These are phyloP conservation scores for Globisporangium viniferum DNA, from an alignment of 352 stramenopile genomes.

Conservation along the genomic window DNA sequence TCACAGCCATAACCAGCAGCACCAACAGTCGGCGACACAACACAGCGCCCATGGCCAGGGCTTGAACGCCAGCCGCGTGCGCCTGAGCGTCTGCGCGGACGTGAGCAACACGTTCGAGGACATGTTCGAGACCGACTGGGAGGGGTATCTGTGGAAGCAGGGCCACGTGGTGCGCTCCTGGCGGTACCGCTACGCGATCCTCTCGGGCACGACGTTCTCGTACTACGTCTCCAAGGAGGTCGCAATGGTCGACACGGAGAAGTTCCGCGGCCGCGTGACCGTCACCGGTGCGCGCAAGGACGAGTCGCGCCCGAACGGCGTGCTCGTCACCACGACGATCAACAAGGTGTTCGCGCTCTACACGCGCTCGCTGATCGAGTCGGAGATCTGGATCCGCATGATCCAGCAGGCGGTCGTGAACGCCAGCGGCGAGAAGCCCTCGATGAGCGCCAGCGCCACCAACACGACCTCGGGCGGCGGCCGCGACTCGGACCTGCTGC, in stretches of 20 bases:
- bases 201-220: slow-evolving; percentile 74
- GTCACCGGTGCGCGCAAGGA: slow-evolving; percentile 72
- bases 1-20: slow-evolving; percentile 4
- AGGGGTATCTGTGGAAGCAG: slow-evolving; percentile 88
- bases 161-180: slow-evolving; percentile 84
- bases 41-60: neutral
- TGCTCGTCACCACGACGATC: slow-evolving; percentile 85
- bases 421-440: slow-evolving; percentile 41
- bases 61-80: slow-evolving; percentile 22
- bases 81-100: slow-evolving; percentile 67
- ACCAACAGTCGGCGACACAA: slow-evolving; percentile 3
- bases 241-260: slow-evolving; percentile 75
- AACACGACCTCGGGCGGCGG: slow-evolving; percentile 26
- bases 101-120: slow-evolving; percentile 74
- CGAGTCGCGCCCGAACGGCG: slow-evolving; percentile 59
- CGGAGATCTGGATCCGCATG: slow-evolving; percentile 85
- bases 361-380: slow-evolving; percentile 75
- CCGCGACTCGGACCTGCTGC: slow-evolving; percentile 52
- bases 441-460: slow-evolving; percentile 46
- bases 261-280: slow-evolving; percentile 76
- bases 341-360: slow-evolving; percentile 86
- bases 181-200: slow-evolving; percentile 79
- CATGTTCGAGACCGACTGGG: slow-evolving; percentile 86
- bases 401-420: slow-evolving; percentile 74
- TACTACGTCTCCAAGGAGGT: slow-evolving; percentile 85